Evolutionary conservation across 2,329 filamentous ascomycete species (phyloP).

Genomic region (Akanthomyces dipterigenus): DNA sequence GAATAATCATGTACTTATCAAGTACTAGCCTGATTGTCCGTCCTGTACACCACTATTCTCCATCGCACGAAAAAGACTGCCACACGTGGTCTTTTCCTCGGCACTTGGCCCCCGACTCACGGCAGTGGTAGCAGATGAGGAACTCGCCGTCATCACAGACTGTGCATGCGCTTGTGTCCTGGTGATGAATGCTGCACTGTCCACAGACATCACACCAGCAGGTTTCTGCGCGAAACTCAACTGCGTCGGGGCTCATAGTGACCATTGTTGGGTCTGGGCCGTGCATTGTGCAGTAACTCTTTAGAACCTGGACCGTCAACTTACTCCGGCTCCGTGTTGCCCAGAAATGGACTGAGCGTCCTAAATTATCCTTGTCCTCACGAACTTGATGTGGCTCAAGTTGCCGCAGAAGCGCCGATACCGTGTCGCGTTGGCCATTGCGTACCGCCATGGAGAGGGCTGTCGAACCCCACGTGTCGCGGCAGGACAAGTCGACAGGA

Average conservation of each 20-base stretch:
- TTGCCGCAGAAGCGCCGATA: neutral
- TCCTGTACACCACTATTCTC: neutral
- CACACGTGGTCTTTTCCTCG: slow-evolving; percentile 1
- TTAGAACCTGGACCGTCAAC: neutral
- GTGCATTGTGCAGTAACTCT: neutral
- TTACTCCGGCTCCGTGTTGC: neutral
- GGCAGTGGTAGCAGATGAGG: slow-evolving; percentile 13
- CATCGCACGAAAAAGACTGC: neutral
- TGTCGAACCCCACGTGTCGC: slow-evolving; percentile 4
- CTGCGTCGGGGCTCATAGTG: neutral
- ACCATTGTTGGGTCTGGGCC: neutral
- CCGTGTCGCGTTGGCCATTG: neutral
- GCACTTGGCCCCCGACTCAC: neutral
- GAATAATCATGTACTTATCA: too few relatives aligned
- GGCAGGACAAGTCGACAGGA: neutral
- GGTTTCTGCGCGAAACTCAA: neutral
- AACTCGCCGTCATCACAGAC: slow-evolving; percentile 15
- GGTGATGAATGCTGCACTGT: slow-evolving; percentile 5
- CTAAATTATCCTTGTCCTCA: neutral
- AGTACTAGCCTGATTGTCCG: too few relatives aligned
- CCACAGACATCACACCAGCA: slow-evolving; percentile 16
- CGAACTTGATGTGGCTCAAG: neutral
- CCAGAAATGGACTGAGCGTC: slow-evolving; percentile 1
- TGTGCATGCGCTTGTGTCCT: slow-evolving; percentile 4
- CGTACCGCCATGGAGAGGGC: slow-evolving; percentile 7